Evolutionary conservation across 306 rosid species (phyloP).

Genomic region (Betula pendula): DNA sequence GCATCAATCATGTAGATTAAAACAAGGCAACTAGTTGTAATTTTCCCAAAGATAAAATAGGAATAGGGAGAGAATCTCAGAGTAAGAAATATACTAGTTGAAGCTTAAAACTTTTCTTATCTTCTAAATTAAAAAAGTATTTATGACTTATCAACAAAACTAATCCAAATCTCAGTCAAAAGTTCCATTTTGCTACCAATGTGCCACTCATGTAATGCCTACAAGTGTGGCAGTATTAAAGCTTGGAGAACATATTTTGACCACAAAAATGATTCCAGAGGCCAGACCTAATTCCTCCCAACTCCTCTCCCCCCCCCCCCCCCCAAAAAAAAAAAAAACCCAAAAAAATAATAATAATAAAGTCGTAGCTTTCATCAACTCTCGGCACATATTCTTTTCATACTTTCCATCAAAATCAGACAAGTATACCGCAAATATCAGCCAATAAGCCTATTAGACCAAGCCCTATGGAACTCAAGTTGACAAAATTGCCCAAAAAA

Average conservation of each 20-base stretch:
- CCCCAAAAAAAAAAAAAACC: background rate
- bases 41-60: background rate
- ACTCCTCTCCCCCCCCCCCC: background rate
- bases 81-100: background rate
- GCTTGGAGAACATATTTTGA: background rate
- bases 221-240: background rate
- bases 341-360: background rate
- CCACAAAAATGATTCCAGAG: background rate
- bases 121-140: background rate
- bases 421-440: background rate
- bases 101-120: background rate
- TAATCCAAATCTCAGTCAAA: background rate
- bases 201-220: background rate
- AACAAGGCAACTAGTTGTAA: background rate
- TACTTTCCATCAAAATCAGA: background rate
- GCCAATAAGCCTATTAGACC: background rate
- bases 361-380: background rate
- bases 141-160: background rate
- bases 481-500: conserved; percentile 1
- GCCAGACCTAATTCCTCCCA: background rate
- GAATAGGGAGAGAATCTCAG: background rate
- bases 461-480: background rate
- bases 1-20: background rate
- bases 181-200: background rate
- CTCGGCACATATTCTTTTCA: background rate